Percentiles rank a stretch among this genome's conserved stretches.
Conservation (phyloP, 2,329 filamentous ascomycete genomes). For the Neofusicoccum laricinum region DNA sequence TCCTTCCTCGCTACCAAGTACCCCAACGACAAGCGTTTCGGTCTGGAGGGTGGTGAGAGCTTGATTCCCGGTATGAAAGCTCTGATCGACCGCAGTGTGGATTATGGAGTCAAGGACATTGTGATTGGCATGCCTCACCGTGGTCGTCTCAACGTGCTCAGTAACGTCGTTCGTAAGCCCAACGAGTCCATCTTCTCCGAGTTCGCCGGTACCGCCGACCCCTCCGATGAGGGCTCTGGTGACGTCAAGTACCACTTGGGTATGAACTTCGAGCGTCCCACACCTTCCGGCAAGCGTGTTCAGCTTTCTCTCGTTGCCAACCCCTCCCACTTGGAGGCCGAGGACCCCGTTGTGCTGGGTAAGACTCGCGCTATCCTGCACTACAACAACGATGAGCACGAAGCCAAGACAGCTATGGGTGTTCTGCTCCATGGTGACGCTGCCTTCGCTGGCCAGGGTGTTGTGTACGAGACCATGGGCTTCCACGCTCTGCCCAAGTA, state of each 20-base stretch:
- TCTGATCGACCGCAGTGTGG: constrained; percentile 94
- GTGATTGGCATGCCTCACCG: constrained; percentile 99
- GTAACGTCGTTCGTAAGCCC: constrained; percentile 97
- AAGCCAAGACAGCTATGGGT: constrained; percentile 87
- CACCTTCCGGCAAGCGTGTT: constrained; percentile 97
- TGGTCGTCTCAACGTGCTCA: constrained; percentile 95
- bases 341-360: constrained; percentile 95
- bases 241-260: constrained; percentile 99
- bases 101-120: constrained; percentile 98
- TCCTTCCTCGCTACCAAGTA: constrained; percentile 94
- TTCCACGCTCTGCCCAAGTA: constrained; percentile 95
- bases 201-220: constrained; percentile 83
- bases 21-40: constrained; percentile 99
- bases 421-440: constrained; percentile 96
- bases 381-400: constrained; percentile 95
- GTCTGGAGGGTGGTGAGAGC: constrained; percentile 94
- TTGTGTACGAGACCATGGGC: constrained; percentile 97
- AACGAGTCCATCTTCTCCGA: constrained; percentile 99
- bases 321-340: constrained; percentile 95
- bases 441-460: constrained; percentile 91
- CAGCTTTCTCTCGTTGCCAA: constrained; percentile 98
- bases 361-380: constrained; percentile 98
- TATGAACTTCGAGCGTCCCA: constrained; percentile 99
- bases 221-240: constrained; percentile 91
- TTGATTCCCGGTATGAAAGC: constrained; percentile 99